Conservation (phyloP, 1,284 basidiomycete genomes). For the Tremellales sp. region DNA sequence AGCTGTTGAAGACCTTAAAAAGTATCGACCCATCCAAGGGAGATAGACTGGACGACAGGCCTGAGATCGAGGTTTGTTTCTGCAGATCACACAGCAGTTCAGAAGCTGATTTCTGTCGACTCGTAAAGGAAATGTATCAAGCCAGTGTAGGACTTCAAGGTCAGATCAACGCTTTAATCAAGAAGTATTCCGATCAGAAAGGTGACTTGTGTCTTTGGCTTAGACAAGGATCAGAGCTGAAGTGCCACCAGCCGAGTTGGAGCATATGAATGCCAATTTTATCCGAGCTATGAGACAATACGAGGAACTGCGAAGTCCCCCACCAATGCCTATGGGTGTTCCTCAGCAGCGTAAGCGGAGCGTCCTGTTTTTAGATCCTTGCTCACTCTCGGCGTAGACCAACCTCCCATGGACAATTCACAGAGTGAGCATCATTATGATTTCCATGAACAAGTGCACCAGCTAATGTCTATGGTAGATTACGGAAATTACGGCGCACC, state of each 20-base stretch:
- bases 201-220: conserved; percentile 54
- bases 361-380: not conserved
- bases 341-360: not conserved
- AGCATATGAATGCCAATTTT: conserved; percentile 50
- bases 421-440: too few species aligned
- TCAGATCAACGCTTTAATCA: conserved; percentile 93
- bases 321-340: too few species aligned
- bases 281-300: conserved; percentile 47
- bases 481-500: too few species aligned
- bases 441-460: too few species aligned
- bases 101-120: not conserved
- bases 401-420: too few species aligned
- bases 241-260: conserved; percentile 41
- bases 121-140: conserved; percentile 75
- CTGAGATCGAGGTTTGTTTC: conserved; percentile 76
- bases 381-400: not conserved
- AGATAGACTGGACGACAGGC: conserved; percentile 86
- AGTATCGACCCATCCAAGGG: conserved; percentile 66
- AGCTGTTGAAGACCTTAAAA: conserved; percentile 74
- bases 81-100: not conserved
- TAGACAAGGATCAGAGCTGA: not conserved
- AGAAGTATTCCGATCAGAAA: conserved; percentile 91
- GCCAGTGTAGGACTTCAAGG: conserved; percentile 82
- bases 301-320: conserved; percentile 38
- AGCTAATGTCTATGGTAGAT: too few species aligned